These are phyloP conservation scores for Paecilomyces fulvus DNA, from an alignment of 2,329 filamentous ascomycete genomes.

Conservation along the genomic window DNA sequence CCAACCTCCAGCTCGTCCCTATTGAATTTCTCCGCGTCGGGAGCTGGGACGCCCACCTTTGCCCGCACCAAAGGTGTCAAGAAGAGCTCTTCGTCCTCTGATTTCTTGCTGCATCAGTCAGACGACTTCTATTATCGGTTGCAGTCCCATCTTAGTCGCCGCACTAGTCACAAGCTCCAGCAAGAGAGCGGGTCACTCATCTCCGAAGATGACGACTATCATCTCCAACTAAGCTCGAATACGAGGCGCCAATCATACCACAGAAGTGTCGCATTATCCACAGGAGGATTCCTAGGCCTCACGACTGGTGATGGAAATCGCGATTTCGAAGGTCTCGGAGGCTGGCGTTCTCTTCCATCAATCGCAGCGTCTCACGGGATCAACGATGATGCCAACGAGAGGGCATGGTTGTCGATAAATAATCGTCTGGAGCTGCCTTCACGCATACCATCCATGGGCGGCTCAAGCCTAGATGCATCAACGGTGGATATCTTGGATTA, in stretches of 20 bases:
- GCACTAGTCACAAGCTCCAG: background rate
- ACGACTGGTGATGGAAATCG: conserved; percentile 26
- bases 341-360: conserved; percentile 24
- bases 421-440: conserved; percentile 30
- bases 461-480: conserved; percentile 3
- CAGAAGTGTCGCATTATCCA: background rate
- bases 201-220: conserved; percentile 12
- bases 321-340: conserved; percentile 38
- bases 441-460: conserved; percentile 6
- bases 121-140: background rate
- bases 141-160: background rate
- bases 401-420: conserved; percentile 31
- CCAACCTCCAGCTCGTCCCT: conserved; percentile 17
- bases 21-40: conserved; percentile 20
- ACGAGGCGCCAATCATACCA: background rate
- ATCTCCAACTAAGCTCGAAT: background rate
- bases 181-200: conserved; percentile 14
- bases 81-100: background rate
- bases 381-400: conserved; percentile 23
- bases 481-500: conserved; percentile 1
- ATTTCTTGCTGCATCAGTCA: background rate
- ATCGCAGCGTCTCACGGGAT: conserved; percentile 14
- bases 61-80: background rate
- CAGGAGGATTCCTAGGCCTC: conserved; percentile 16
- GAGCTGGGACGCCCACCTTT: conserved; percentile 8